Conservation (phyloP, 139 green algal genomes). For the Haematococcus sp. region DNA sequence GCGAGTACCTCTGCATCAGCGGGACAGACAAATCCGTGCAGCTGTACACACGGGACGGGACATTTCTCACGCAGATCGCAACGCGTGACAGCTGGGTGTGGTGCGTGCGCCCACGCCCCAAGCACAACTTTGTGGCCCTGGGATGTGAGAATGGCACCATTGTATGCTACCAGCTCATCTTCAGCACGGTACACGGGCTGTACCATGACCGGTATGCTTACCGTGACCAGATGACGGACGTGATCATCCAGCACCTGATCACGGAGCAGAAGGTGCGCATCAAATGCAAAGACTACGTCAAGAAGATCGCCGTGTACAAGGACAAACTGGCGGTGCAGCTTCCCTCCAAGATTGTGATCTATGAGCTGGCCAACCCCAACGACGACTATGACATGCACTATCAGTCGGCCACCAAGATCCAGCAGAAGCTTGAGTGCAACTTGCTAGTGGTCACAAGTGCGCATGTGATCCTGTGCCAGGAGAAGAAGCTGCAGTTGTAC, state of each 20-base stretch:
- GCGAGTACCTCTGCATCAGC: slow-evolving; percentile 63
- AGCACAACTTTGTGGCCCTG: slow-evolving; percentile 72
- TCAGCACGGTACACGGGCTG: slow-evolving; percentile 63
- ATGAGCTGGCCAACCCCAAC: slow-evolving; percentile 53
- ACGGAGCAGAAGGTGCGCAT: slow-evolving; percentile 79
- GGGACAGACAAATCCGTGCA: slow-evolving; percentile 64
- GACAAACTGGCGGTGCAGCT: slow-evolving; percentile 82
- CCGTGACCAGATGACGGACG: slow-evolving; percentile 80
- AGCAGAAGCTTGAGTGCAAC: slow-evolving; percentile 79
- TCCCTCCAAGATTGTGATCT: slow-evolving; percentile 70
- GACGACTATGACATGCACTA: slow-evolving; percentile 68
- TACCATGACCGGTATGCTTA: slow-evolving; percentile 70
- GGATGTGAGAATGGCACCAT: slow-evolving; percentile 73
- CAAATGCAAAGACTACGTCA: slow-evolving; percentile 75
- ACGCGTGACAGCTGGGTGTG: slow-evolving; percentile 68
- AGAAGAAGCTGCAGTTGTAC: slow-evolving; percentile 80
- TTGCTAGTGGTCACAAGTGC: slow-evolving; percentile 74
- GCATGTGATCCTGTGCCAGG: slow-evolving; percentile 79
- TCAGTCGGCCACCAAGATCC: slow-evolving; percentile 57
- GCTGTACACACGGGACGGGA: slow-evolving; percentile 69
- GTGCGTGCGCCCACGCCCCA: slow-evolving; percentile 47
- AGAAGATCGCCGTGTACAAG: slow-evolving; percentile 82
- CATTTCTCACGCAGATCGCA: slow-evolving; percentile 56
- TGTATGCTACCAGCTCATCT: slow-evolving; percentile 20
- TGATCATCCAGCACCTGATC: slow-evolving; percentile 84